Evolutionary conservation across 78 protist genomes (phyloP), one percentile per base, ranked within the genome.

Genomic region (slime mould (Dictyostelium discoideum)): DNA sequence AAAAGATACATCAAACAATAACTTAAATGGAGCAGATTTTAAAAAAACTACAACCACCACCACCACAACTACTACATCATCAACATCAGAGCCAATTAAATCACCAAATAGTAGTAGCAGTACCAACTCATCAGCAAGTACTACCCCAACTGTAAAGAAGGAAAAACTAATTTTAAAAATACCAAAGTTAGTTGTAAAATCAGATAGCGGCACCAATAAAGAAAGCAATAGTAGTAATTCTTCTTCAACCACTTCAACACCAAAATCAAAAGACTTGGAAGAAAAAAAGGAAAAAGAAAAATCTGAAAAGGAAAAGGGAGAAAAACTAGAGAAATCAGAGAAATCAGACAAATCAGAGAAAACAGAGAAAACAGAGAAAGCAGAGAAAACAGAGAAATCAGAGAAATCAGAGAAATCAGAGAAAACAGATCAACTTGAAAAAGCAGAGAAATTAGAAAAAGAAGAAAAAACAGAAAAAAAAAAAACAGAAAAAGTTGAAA

Each of bases 131-230:
- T 77, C 83, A 5, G 40, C 83, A 40, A 77, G 60, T 40, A 77
- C 83, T 5, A 77, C 83, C 0, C 54, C 84, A 3, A 46, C 63
- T 44, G 77, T 69, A 69, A 79, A 79, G 26, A 79, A 79, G 11
- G 84, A 79, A 46, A 79, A 79, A 46, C 37, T 74, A 74, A 74
- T 74, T 74, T 37, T 74, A 74, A 74, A 74, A 74, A 29, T 74
- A 5, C 81, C 81, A 37, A 74, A 74, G 14, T 29, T 74, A 37
- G 6, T 6, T 37, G 44, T 32, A 14, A 74, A 74, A 74, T 2
- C 42, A 37, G 81, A 74, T 16, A 69, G 8, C 2, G 26, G 29
- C 22, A 63, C 42, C 4, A 24, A 10, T 29, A 60, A 60, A 20
- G 69, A 60, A 60, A 60, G 20, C 32, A 69, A 29, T 24, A 65